Conservation (phyloP, 2,329 filamentous ascomycete species). For the Rhexocercosporidium sp. region DNA sequence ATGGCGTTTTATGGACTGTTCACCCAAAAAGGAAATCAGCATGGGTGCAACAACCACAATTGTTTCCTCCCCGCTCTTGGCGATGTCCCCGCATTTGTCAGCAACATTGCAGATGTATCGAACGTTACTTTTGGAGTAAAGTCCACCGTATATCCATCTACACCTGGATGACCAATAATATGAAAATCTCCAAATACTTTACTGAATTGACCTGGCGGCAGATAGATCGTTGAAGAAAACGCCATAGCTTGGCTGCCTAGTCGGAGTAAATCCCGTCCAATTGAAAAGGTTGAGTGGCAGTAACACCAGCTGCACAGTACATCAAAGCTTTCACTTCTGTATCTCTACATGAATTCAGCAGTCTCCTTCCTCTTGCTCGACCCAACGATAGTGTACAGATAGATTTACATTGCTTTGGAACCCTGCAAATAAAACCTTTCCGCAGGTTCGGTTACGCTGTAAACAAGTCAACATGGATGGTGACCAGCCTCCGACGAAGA, state of each 20-base stretch:
- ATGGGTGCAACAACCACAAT: constrained; percentile 13
- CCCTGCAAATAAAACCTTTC: background rate
- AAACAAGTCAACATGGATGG: background rate
- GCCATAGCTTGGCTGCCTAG: background rate
- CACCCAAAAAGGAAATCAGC: constrained; percentile 17
- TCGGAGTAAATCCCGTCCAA: background rate
- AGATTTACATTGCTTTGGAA: background rate
- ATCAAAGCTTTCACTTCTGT: background rate
- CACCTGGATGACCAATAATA: background rate
- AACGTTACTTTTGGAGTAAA: background rate
- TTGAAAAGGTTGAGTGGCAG: background rate
- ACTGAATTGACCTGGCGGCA: background rate
- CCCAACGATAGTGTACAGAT: background rate
- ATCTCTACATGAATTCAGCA: background rate
- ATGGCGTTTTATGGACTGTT: constrained; percentile 1
- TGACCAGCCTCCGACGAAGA: background rate
- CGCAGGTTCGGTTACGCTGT: background rate
- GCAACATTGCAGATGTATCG: constrained; percentile 2
- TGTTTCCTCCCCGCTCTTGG: background rate
- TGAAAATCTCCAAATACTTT: background rate
- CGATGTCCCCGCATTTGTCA: background rate
- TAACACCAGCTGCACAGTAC: background rate
- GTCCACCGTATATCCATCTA: background rate
- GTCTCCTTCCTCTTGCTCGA: background rate
- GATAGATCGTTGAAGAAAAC: background rate